Conservation (phyloP, 2,329 filamentous ascomycete genomes). For the Aureobasidium melanogenum region DNA sequence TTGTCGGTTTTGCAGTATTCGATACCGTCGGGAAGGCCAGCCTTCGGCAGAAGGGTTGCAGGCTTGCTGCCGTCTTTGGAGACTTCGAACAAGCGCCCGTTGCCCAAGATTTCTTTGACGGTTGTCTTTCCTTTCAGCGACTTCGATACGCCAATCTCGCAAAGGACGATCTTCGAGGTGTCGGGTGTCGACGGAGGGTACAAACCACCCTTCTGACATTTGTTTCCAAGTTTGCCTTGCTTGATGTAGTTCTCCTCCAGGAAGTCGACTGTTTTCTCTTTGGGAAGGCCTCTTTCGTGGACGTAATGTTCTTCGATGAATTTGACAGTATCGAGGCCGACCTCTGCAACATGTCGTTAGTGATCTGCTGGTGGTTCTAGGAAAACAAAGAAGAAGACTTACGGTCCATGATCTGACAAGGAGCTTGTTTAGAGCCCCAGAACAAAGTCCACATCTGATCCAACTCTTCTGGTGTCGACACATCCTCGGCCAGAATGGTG, state of each 20-base stretch:
- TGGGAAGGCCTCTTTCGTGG: constrained; percentile 36
- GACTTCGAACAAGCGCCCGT: not conserved
- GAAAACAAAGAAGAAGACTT: not conserved
- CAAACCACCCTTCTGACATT: constrained; percentile 17
- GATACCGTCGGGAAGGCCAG: constrained; percentile 24
- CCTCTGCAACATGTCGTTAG: not conserved
- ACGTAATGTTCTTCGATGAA: constrained; percentile 48
- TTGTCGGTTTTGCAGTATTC: constrained; percentile 16
- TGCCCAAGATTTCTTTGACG: not conserved
- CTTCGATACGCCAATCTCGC: not conserved
- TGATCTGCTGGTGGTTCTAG: not conserved
- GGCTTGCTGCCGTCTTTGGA: not conserved
- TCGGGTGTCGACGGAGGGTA: constrained; percentile 1
- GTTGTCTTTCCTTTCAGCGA: not conserved
- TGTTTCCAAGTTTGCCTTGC: constrained; percentile 38
- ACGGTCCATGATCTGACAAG: constrained; percentile 38
- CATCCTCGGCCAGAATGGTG: constrained; percentile 42
- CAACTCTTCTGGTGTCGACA: constrained; percentile 40
- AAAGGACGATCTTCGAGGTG: not conserved
- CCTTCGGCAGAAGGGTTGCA: not conserved
- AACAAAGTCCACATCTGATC: constrained; percentile 40
- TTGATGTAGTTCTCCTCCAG: constrained; percentile 38
- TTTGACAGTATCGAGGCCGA: constrained; percentile 46
- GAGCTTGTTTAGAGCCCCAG: constrained; percentile 21
- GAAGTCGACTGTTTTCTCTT: constrained; percentile 35